Percentiles rank a stretch among this genome's conserved stretches.
These are phyloP conservation scores for Coemansia sp. DNA, from an alignment of 192 early-diverging fungal genomes.

Conservation along the genomic window DNA sequence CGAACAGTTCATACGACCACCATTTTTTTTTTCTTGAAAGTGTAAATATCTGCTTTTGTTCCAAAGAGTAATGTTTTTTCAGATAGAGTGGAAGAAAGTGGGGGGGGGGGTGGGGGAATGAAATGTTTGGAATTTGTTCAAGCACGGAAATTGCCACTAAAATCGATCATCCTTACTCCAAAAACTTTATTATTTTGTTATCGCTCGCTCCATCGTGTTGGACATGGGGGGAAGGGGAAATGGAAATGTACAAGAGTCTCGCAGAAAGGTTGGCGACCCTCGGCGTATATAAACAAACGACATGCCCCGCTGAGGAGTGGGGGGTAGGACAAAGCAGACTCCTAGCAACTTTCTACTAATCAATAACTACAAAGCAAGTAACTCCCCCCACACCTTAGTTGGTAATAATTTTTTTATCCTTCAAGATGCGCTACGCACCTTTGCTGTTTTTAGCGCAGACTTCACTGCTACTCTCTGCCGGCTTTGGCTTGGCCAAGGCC, in stretches of 20 bases:
- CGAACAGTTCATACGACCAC: background rate
- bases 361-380: background rate
- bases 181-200: background rate
- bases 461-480: slow-evolving; percentile 3
- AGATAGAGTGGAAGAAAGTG: too few species aligned
- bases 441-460: slow-evolving; percentile 12
- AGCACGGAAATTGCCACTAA: background rate
- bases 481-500: background rate
- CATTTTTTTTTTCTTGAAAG: too few species aligned
- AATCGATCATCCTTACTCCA: background rate
- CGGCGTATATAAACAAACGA: background rate
- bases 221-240: background rate
- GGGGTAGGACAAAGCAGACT: too few species aligned
- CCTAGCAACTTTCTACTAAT: background rate
- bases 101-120: background rate
- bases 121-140: background rate
- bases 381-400: background rate
- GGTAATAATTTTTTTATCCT: background rate
- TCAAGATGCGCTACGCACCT: slow-evolving; percentile 18
- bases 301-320: background rate
- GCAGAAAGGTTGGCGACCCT: too few species aligned
- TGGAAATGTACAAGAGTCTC: background rate
- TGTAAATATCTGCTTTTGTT: too few species aligned
- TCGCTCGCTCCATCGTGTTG: background rate
- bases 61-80: too few species aligned